Percentiles rank a stretch among this genome's conserved stretches.
These are phyloP conservation scores for Areca catechu DNA, from an alignment of 176 grass and related monocot genomes.

Conservation along the genomic window DNA sequence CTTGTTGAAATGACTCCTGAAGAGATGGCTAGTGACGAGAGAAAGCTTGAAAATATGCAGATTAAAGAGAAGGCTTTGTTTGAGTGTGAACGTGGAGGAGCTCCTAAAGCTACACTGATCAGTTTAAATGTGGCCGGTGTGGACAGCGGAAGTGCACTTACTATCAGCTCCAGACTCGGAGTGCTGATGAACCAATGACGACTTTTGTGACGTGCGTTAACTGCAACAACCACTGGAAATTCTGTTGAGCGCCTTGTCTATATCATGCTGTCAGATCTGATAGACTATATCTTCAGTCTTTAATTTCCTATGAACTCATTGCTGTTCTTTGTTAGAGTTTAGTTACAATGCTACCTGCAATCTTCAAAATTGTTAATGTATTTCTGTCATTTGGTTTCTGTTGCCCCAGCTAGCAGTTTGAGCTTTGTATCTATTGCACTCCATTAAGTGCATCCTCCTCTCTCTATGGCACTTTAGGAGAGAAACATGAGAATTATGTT, in stretches of 20 bases:
- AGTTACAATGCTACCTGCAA: too few species aligned
- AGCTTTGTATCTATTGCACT: too few species aligned
- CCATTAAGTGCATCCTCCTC: too few species aligned
- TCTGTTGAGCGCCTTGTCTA: slow-evolving; percentile 27
- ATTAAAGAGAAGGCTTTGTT: slow-evolving; percentile 83
- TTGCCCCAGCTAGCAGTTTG: too few species aligned
- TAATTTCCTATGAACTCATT: too few species aligned
- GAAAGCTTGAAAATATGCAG: slow-evolving; percentile 57
- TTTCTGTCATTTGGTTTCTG: too few species aligned
- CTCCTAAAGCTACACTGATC: slow-evolving; percentile 70
- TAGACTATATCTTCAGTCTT: too few species aligned
- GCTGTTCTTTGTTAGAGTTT: too few species aligned
- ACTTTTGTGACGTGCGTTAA: slow-evolving; percentile 90
- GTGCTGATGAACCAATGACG: slow-evolving; percentile 85
- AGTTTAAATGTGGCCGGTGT: slow-evolving; percentile 74
- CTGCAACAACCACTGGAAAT: slow-evolving; percentile 94
- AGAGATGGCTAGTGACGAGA: slow-evolving; percentile 74
- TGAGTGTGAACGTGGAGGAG: slow-evolving; percentile 47
- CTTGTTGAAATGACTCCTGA: slow-evolving; percentile 39
- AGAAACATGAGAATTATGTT: too few species aligned
- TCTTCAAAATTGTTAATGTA: too few species aligned
- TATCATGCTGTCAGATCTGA: too few species aligned
- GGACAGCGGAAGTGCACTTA: slow-evolving; percentile 76
- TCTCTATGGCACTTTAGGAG: too few species aligned
- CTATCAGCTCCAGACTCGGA: slow-evolving; percentile 76